Evolutionary conservation across 2,329 filamentous ascomycete species (phyloP).

Genomic region (Aureobasidium melanogenum): DNA sequence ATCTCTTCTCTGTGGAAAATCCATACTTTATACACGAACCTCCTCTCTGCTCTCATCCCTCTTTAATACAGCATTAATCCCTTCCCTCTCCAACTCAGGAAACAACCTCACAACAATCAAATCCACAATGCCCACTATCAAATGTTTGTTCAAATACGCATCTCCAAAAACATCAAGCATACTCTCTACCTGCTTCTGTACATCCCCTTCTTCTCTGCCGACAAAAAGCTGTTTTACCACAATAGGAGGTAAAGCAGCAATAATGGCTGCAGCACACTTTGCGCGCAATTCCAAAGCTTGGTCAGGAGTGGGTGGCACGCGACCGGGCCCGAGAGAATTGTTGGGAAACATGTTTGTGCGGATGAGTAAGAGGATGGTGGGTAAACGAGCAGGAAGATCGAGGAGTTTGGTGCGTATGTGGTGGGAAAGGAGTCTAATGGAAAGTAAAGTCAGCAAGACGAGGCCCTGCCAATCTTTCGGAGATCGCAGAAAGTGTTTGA

Average conservation of each 20-base stretch:
- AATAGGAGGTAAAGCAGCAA: constrained; percentile 38
- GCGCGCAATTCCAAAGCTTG: constrained; percentile 54
- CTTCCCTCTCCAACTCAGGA: constrained; percentile 58
- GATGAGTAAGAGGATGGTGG: constrained; percentile 52
- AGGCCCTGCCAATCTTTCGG: not conserved
- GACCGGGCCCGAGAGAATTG: constrained; percentile 61
- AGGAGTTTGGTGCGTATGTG: constrained; percentile 33
- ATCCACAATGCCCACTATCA: constrained; percentile 77
- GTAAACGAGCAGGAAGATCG: constrained; percentile 36
- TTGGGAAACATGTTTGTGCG: constrained; percentile 79
- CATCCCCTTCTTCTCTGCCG: constrained; percentile 16
- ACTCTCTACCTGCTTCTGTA: constrained; percentile 38
- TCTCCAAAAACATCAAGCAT: constrained; percentile 70
- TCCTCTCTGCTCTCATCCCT: not conserved
- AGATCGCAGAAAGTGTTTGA: not conserved
- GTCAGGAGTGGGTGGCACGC: constrained; percentile 49
- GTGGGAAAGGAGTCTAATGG: constrained; percentile 37
- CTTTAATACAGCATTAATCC: not conserved
- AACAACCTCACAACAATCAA: constrained; percentile 70
- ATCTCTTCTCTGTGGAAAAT: too few relatives aligned
- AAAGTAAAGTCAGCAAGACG: not conserved
- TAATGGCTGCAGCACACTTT: constrained; percentile 54
- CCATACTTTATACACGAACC: not conserved
- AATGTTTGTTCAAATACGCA: constrained; percentile 84
- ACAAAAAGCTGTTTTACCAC: constrained; percentile 38